Conservation (phyloP, 1,139 yeast species). For the Sugiyamaella pinicola region DNA sequence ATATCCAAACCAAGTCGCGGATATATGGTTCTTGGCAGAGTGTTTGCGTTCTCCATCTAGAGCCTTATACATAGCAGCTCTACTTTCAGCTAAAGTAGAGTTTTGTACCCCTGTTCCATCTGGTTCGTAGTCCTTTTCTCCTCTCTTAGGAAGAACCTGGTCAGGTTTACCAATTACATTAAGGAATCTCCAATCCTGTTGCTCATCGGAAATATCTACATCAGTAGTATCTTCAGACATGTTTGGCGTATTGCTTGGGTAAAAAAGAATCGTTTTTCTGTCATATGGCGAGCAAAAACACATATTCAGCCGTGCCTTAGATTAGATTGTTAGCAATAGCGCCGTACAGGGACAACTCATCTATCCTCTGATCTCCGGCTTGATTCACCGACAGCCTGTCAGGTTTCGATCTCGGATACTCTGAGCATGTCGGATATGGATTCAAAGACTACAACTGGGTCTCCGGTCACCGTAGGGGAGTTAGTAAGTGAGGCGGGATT, state of each 20-base stretch:
- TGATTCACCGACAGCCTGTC: not conserved
- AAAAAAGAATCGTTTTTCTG: not conserved
- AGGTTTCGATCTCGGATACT: not conserved
- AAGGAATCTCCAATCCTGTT: conserved; percentile 68
- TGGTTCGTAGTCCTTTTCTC: conserved; percentile 87
- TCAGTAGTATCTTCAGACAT: conserved; percentile 9
- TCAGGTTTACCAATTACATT: conserved; percentile 26
- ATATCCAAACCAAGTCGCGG: conserved; percentile 52
- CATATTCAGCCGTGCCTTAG: not conserved
- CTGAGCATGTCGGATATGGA: conserved; percentile 6
- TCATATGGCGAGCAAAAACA: not conserved
- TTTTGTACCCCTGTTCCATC: conserved; percentile 70
- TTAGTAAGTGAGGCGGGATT: conserved; percentile 18
- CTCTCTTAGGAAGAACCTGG: conserved; percentile 57
- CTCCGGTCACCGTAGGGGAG: conserved; percentile 17
- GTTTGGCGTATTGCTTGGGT: not conserved
- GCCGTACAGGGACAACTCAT: conserved; percentile 1
- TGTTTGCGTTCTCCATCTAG: conserved; percentile 62
- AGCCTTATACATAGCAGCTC: conserved; percentile 74
- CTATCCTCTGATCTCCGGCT: not conserved
- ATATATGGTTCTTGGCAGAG: conserved; percentile 44
- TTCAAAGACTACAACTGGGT: not conserved
- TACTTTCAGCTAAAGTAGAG: conserved; percentile 54
- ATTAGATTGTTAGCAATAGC: not conserved
- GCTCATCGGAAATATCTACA: conserved; percentile 51